Base-by-base conservation (phyloP, 345 rosid genomes). In the Litchi chinensis region DNA sequence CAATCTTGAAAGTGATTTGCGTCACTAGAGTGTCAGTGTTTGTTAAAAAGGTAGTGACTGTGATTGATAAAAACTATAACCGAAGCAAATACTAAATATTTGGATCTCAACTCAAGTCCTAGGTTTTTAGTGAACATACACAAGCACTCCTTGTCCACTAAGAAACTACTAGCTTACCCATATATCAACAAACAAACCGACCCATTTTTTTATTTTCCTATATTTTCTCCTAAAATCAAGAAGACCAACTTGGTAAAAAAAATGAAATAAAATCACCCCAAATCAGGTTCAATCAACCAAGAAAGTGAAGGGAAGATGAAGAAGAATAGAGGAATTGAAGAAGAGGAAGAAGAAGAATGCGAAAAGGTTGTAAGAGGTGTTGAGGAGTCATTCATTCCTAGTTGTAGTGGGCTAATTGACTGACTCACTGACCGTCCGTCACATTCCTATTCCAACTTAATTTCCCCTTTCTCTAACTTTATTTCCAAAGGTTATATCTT, bases 151-250 rank as follows among this genome's bases (percentile, higher is more conserved):
- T 59, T 39, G 66, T 13, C 76, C 44, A 12, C 18, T 24, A 73
- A 73, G 76, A 56, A 72, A 71, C 63, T 12, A 22, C 10, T 7
- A 60, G 26, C 65, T 18, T 7, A 46, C 8, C 63, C 24, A 2
- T n/a, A 1, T 57, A n/a, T 57, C 8, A 18, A 19, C n/a, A 57
- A 18, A 12, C 13, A 50, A 74, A 43, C 68, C 59, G 24, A 62
- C 66, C 21, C 15, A 28, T 32, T 9, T 74, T 62, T 22, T 18
- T 59, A n/a, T 21, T 40, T 41, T 44, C 59, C 59, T 74, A 41
- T 62, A 60, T 74, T 74, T 43, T 74, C 69, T 74, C 57, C 69
- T 64, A 74, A 60, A 44, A 26, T 63, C 40, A 62, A 74, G 77
- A 74, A 28, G 19, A 62, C 77, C 24, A 65, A 64, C 22, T 24